Evolutionary conservation across 1,284 basidiomycete species (phyloP), one percentile per base, ranked within the genome.

Genomic region (Inonotus hispidus): DNA sequence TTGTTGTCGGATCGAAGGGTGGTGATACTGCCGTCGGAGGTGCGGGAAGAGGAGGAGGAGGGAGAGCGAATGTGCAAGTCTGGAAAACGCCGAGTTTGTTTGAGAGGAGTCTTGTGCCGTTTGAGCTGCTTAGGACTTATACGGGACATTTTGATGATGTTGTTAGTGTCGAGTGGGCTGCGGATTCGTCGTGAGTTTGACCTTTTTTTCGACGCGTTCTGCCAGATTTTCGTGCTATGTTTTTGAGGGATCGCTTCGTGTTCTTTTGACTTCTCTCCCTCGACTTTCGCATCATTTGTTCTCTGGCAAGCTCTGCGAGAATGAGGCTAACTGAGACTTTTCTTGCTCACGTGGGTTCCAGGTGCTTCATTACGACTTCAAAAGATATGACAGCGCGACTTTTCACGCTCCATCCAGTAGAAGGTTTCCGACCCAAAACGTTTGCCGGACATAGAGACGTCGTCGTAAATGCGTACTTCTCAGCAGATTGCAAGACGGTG

Each of bases 131-230:
- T 73, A 82, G 95, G 63, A 95, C 92, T 5, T 99, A 98, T 71
- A 98, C 95, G 0, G 95, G 95, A 0, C 97, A 99, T 74, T 93
- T 95, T 68, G 95, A 96, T 69, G 93, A 98, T 62, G 91, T 98
- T 1, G 72, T 92, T 43, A 92, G 89, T 69, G 90, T 99, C 59
- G 83, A 87, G 59, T 99, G 97, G 97, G 88, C 92, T 25, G 84
- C 87, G 37, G 94, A 95, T 71, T 96, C 93, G 14, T 88, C 83
- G 92, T 95, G 67, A 66, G 86, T 78, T 35, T n/a, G 25, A 14
- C 35, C 21, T 27, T 13, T 43, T 56, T n/a, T n/a, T n/a, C n/a
- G n/a, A n/a, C n/a, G n/a, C n/a, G n/a, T n/a, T n/a, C n/a, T n/a
- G n/a, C n/a, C n/a, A n/a, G n/a, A n/a, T n/a, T n/a, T n/a, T n/a